Conservation (phyloP, 345 rosid genomes). For the Brassica rapa region DNA sequence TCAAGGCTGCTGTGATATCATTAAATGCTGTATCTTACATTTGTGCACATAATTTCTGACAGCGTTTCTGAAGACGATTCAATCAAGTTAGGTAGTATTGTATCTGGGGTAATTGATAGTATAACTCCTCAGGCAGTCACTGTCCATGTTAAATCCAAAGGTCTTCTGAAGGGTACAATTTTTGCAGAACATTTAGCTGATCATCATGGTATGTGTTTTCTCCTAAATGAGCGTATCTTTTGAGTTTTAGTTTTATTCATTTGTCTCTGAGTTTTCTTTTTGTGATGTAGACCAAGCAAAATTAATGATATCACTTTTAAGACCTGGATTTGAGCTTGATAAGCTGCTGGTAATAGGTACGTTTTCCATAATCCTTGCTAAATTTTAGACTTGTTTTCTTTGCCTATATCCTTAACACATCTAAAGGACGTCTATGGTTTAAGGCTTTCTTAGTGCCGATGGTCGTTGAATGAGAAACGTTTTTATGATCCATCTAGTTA, state of each 20-base stretch:
- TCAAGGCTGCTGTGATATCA: slow-evolving; percentile 17
- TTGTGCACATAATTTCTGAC: slow-evolving; percentile 27
- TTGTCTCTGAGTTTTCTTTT: slow-evolving; percentile 41
- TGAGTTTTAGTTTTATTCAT: slow-evolving; percentile 10
- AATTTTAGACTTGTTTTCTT: slow-evolving; percentile 7
- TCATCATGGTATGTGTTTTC: slow-evolving; percentile 69
- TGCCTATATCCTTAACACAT: not conserved
- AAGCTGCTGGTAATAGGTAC: slow-evolving; percentile 86
- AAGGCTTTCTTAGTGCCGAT: not conserved
- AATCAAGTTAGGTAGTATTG: slow-evolving; percentile 77
- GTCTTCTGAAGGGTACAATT: slow-evolving; percentile 69
- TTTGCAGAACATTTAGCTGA: slow-evolving; percentile 84
- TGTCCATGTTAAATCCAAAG: slow-evolving; percentile 60
- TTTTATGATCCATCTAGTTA: not conserved
- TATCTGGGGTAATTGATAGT: slow-evolving; percentile 78
- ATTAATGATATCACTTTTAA: slow-evolving; percentile 64
- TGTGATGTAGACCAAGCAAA: slow-evolving; percentile 63
- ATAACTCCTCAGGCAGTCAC: slow-evolving; percentile 59
- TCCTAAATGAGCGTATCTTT: not conserved
- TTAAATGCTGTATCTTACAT: slow-evolving; percentile 18
- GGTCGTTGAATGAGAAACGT: not conserved
- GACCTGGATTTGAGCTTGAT: slow-evolving; percentile 83
- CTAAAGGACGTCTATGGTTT: not conserved
- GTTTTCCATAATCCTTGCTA: slow-evolving; percentile 17
- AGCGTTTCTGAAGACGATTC: slow-evolving; percentile 75